A percentile compares a stretch with the other conserved stretches of the same genome.
Evolutionary conservation across 805 yeast genomes (phyloP).

Genomic region (Cyberlindnera japonica): DNA sequence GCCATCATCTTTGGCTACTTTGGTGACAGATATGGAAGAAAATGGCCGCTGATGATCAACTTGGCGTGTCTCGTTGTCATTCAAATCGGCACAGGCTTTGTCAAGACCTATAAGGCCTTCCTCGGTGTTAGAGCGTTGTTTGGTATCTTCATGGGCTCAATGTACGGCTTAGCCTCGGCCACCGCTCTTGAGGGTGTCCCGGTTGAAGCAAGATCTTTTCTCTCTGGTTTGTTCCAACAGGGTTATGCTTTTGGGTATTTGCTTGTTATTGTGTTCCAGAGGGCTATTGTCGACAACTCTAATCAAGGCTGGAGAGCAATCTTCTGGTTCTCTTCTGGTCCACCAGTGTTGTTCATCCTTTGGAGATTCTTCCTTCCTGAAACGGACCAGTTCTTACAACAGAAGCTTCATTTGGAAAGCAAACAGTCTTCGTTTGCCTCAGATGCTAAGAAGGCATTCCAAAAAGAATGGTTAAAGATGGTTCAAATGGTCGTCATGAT

Average conservation of each 20-base stretch:
- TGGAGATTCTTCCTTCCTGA: conserved; percentile 46
- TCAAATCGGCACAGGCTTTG: conserved; percentile 64
- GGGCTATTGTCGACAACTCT: conserved; percentile 57
- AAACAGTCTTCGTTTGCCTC: conserved; percentile 32
- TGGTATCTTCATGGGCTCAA: conserved; percentile 53
- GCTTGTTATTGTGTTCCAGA: conserved; percentile 58
- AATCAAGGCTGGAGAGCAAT: conserved; percentile 57
- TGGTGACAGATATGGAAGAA: conserved; percentile 60
- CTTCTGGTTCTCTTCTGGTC: conserved; percentile 69
- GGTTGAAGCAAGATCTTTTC: conserved; percentile 47
- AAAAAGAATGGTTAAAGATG: conserved; percentile 55
- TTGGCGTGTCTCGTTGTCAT: conserved; percentile 44
- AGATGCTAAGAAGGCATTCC: conserved; percentile 33
- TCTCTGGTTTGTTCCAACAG: conserved; percentile 71
- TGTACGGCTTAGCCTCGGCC: conserved; percentile 42
- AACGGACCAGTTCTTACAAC: conserved; percentile 48
- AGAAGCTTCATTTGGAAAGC: conserved; percentile 34
- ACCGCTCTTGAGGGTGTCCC: conserved; percentile 47
- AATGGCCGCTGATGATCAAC: conserved; percentile 51
- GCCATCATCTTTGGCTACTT: conserved; percentile 56
- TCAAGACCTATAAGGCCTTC: conserved; percentile 51
- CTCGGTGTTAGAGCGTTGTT: conserved; percentile 60
- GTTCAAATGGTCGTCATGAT: conserved; percentile 54
- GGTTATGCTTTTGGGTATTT: conserved; percentile 75
- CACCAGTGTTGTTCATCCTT: conserved; percentile 38